A percentile compares a stretch with the other conserved stretches of the same genome.
Conservation (phyloP, 305 asterid genomes). For the Fraxinus latifolia region DNA sequence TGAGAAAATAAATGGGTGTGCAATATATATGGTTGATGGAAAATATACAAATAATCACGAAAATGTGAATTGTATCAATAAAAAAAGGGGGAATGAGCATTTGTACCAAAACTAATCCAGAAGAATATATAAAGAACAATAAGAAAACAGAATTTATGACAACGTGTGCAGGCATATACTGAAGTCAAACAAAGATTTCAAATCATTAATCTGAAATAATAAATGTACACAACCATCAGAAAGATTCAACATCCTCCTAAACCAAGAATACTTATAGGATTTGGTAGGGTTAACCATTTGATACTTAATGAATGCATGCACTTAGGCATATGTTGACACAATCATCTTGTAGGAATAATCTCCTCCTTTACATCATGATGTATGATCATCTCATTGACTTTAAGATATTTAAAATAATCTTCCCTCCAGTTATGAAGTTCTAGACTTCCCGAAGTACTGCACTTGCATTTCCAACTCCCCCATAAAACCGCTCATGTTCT, state of each 20-base stretch:
- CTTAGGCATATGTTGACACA: background rate
- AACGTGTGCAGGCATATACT: background rate
- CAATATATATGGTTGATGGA: constrained; percentile 1
- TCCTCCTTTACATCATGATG: constrained; percentile 3
- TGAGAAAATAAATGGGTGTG: constrained; percentile 13
- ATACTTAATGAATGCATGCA: background rate
- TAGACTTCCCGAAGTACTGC: background rate
- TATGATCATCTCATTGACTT: background rate
- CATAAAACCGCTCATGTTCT: background rate
- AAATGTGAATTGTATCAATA: background rate
- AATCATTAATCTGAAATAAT: background rate
- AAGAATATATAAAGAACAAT: background rate
- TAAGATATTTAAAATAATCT: background rate
- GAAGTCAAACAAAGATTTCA: background rate
- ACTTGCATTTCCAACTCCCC: background rate
- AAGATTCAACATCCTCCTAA: background rate
- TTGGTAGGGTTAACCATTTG: background rate
- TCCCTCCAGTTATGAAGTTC: constrained; percentile 1
- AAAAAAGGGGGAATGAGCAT: background rate
- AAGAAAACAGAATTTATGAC: background rate
- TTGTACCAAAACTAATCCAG: background rate
- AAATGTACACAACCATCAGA: background rate
- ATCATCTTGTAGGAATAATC: constrained; percentile 9
- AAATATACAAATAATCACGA: background rate
- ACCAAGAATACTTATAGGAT: background rate